Conservation (phyloP, 208 protist species). For the Acanthamoeba castellanii region DNA sequence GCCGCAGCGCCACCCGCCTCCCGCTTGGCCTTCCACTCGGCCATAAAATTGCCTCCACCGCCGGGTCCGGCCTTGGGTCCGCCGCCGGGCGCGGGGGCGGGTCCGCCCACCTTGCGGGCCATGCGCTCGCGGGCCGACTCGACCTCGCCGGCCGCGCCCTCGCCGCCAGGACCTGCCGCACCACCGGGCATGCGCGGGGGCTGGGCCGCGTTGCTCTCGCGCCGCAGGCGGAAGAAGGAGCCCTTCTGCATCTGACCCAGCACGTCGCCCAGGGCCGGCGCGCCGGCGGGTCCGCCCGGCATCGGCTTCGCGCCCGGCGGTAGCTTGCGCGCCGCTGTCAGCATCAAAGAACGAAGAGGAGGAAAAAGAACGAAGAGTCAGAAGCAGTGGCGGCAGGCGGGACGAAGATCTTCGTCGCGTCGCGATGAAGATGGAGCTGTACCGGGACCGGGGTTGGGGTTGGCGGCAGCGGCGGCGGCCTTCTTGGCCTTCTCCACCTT, state of each 20-base stretch:
- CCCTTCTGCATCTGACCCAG: conserved; percentile 18
- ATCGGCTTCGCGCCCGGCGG: background rate
- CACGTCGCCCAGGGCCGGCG: background rate
- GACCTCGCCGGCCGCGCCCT: background rate
- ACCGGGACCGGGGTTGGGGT: background rate
- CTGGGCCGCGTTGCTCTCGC: conserved; percentile 12
- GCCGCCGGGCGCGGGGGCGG: background rate
- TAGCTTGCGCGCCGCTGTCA: background rate
- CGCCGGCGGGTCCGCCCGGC: background rate
- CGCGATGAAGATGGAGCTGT: too few species aligned
- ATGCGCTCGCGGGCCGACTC: background rate
- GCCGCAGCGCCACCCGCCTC: background rate
- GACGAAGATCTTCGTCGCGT: too few species aligned
- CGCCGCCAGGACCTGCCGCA: background rate
- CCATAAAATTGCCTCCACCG: background rate
- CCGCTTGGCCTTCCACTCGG: conserved; percentile 9
- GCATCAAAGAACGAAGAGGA: background rate
- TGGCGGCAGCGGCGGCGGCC: background rate
- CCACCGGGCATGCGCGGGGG: background rate
- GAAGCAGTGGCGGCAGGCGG: too few species aligned
- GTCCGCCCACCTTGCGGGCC: background rate
- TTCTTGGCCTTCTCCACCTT: conserved; percentile 27
- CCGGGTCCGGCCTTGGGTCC: background rate
- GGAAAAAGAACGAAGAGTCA: too few species aligned
- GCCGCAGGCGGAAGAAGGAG: background rate